Evolutionary conservation across 345 rosid species (phyloP), one percentile per base, ranked within the genome.

Genomic region (Raphanus raphanistrum): DNA sequence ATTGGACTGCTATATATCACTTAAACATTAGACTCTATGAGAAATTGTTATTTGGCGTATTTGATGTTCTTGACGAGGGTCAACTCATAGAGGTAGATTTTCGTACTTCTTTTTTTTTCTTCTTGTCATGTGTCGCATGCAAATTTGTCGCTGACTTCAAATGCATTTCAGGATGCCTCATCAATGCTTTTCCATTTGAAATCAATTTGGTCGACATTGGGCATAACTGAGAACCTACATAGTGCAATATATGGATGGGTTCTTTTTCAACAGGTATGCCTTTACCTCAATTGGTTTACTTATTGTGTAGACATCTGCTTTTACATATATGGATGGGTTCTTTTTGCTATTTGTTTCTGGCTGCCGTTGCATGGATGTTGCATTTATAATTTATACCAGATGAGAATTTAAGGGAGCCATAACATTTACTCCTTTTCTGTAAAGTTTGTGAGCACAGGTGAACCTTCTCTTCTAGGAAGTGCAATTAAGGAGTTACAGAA

Each of bases 61-160:
- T 94, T 79, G 98, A 94, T 79, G 76, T 87, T 79, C 98, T 94
- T 81, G 98, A 94, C 38, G 98, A 94, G 82, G 88, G 88, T 77
- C 97, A 92, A 85, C 87, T 94, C 74, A 86, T 90, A 84, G 91
- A 88, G 98, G 98, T 94, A 84, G 75, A 66, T 65, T 66, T 45
- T 59, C 27, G 31, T 38, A 16, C 57, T 60, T 76, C 70, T 77
- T 77, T 3, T 26, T 80, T 32, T 45, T 59, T 52, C 2, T 55
- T 66, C 71, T 59, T 60, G 15, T 12, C 75, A 27, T 45, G n/a
- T 36, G 6, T 66, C 21, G 12, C n/a, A 59, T 67, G 73, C 61
- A 28, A 60, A 48, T 71, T 17, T 26, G 6, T 81, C 64, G 55
- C 36, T 64, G 76, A 36, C 75, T 59, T 75, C 8, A 68, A 61